Percentiles rank a stretch among this genome's conserved stretches.
phyloP scores from a whole-genome alignment of 2,329 filamentous ascomycete genomes.

The Lasiodiplodia gonubiensis region DNA sequence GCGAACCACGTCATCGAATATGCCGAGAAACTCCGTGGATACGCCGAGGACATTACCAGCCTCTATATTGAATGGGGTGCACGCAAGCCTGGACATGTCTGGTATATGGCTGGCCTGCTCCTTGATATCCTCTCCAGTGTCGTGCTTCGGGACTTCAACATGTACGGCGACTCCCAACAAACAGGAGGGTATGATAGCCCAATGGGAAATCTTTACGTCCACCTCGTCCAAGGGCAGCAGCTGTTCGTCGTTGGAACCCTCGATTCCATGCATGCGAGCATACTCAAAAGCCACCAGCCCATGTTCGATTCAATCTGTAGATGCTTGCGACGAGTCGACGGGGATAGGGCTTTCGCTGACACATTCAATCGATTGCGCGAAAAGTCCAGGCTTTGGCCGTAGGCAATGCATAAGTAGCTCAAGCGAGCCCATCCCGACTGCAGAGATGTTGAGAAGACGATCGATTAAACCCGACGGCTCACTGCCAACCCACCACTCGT shows the following conservation, averaged over 20 bases:
- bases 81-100: slow-evolving; percentile 33
- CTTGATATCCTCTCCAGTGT: slow-evolving; percentile 43
- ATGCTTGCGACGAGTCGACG: neutral
- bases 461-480: slow-evolving; percentile 11
- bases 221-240: neutral
- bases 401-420: neutral
- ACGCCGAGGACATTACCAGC: slow-evolving; percentile 39
- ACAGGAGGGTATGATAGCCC: slow-evolving; percentile 33
- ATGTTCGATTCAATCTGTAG: neutral
- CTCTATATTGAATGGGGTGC: slow-evolving; percentile 32
- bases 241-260: neutral
- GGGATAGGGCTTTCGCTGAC: neutral
- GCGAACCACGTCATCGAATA: slow-evolving; percentile 39
- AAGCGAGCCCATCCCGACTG: too few relatives aligned
- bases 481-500: slow-evolving; percentile 8
- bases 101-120: slow-evolving; percentile 39
- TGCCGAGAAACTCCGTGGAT: slow-evolving; percentile 38
- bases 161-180: slow-evolving; percentile 36
- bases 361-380: neutral
- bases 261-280: neutral
- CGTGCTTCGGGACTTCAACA: slow-evolving; percentile 40
- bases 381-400: neutral
- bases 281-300: neutral
- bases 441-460: neutral
- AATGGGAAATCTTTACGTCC: slow-evolving; percentile 19